Percentiles rank a stretch among this genome's conserved stretches.
phyloP scores from a whole-genome alignment of 1,284 basidiomycete genomes.

The Calocybe gambosa region DNA sequence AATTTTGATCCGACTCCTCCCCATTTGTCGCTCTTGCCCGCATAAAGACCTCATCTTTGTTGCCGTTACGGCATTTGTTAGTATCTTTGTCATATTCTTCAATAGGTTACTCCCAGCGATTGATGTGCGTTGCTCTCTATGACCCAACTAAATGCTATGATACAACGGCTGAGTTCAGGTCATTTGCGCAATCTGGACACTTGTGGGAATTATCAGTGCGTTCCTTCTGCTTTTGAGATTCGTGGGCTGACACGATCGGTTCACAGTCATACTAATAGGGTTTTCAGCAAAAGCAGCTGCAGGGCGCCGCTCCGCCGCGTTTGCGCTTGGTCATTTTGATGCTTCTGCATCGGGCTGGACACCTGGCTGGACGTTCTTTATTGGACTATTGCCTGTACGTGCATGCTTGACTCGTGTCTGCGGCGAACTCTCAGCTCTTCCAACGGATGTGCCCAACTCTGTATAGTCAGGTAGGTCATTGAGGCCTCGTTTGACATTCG shows the following conservation, averaged over 20 bases:
- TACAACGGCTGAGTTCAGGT: constrained; percentile 26
- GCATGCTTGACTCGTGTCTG: neutral
- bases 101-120: constrained; percentile 41
- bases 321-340: constrained; percentile 44
- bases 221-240: neutral
- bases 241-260: neutral
- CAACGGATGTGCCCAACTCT: neutral
- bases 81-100: constrained; percentile 41
- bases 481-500: neutral
- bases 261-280: constrained; percentile 40
- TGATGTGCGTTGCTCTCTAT: constrained; percentile 31
- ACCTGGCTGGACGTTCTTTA: constrained; percentile 54
- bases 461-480: constrained; percentile 31
- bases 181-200: constrained; percentile 47
- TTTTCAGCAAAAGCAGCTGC: constrained; percentile 43
- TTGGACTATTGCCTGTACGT: constrained; percentile 46
- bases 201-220: constrained; percentile 43
- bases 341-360: constrained; percentile 48
- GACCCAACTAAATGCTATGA: neutral
- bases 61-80: constrained; percentile 36
- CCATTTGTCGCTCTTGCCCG: neutral
- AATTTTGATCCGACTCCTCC: neutral
- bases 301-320: constrained; percentile 41
- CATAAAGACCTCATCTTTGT: constrained; percentile 44
- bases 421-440: neutral